phyloP scores from a whole-genome alignment of 305 asterid genomes.

The Euphrasia arctica region DNA sequence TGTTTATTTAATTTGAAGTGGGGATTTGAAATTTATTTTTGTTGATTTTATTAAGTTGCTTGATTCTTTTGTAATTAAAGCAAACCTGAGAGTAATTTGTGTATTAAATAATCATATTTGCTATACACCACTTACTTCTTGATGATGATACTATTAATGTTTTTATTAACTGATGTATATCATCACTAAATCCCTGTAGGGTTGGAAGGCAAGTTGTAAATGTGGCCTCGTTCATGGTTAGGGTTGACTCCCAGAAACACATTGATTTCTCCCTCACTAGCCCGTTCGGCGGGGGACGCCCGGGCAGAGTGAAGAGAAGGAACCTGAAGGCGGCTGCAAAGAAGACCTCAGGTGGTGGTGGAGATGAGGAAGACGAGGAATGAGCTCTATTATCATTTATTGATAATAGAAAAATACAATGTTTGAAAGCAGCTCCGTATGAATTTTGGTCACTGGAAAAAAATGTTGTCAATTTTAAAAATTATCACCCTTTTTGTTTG shows the following conservation, averaged over 20 bases:
- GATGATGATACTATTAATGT: not conserved
- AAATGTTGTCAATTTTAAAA: not conserved
- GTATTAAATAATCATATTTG: not conserved
- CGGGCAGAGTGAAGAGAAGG: conserved; percentile 64
- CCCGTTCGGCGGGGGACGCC: conserved; percentile 60
- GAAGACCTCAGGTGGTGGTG: conserved; percentile 64
- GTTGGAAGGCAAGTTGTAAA: conserved; percentile 65
- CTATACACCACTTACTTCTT: not conserved
- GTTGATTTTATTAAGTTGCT: too few relatives aligned
- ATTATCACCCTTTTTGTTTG: not conserved
- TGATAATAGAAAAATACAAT: not conserved
- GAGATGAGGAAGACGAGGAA: conserved; percentile 57
- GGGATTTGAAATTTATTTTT: not conserved
- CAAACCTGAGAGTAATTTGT: not conserved
- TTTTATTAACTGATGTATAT: not conserved
- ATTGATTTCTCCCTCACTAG: conserved; percentile 60
- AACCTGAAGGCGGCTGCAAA: conserved; percentile 56
- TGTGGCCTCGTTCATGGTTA: conserved; percentile 56
- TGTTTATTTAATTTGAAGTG: not conserved
- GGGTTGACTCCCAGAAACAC: conserved; percentile 57
- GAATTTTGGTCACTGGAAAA: not conserved
- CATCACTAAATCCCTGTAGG: conserved; percentile 24
- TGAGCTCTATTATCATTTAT: conserved; percentile 22
- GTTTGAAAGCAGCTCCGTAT: not conserved
- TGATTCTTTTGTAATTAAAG: not conserved